Evolutionary conservation across 2,329 filamentous ascomycete species (phyloP).

Genomic region (Oidium heveae): DNA sequence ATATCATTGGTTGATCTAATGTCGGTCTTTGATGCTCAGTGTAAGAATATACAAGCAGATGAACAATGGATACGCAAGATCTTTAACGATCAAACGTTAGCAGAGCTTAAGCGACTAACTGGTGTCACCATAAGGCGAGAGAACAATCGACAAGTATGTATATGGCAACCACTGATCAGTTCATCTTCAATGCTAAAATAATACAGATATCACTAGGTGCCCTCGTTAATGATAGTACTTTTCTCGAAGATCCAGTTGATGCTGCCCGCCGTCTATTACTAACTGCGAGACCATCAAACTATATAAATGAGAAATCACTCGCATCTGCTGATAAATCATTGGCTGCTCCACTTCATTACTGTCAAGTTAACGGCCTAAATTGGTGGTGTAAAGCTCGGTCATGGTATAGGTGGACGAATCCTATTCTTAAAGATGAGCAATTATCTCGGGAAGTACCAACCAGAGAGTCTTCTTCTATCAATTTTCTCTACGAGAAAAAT

Average conservation of each 20-base stretch:
- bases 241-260: conserved; percentile 1
- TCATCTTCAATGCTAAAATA: not conserved
- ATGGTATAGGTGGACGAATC: conserved; percentile 12
- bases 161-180: not conserved
- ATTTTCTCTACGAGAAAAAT: not conserved
- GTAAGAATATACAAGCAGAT: not conserved
- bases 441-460: not conserved
- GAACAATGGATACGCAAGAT: not conserved
- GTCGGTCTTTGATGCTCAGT: not conserved
- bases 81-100: conserved; percentile 4
- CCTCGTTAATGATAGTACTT: not conserved
- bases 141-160: conserved; percentile 2
- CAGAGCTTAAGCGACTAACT: conserved; percentile 9
- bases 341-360: not conserved
- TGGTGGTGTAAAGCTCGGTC: conserved; percentile 11
- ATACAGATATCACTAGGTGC: conserved; percentile 3
- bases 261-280: conserved; percentile 5
- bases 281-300: not conserved
- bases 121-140: conserved; percentile 7
- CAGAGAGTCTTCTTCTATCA: not conserved
- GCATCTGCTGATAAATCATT: not conserved
- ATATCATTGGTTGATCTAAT: conserved; percentile 6
- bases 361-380: conserved; percentile 4
- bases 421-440: conserved; percentile 4
- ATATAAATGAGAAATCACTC: not conserved